Conservation (phyloP, 352 stramenopile species). For the Peronosclerospora sorghi region DNA sequence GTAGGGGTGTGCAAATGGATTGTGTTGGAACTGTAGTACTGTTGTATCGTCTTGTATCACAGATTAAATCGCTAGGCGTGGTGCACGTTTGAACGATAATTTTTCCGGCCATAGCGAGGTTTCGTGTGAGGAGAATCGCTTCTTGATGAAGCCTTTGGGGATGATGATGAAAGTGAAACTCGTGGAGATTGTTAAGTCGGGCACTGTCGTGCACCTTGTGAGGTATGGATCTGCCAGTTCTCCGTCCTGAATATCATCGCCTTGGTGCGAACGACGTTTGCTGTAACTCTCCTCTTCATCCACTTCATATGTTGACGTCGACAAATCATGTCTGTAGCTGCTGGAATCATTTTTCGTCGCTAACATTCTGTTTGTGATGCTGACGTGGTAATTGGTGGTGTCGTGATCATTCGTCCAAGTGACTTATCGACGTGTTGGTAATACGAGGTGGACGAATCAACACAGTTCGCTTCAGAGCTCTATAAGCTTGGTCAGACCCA, state of each 20-base stretch:
- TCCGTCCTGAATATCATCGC: background rate
- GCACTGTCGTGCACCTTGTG: no score
- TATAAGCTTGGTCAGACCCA: constrained; percentile 22
- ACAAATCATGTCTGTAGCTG: constrained; percentile 2
- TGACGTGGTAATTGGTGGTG: background rate
- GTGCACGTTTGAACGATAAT: constrained; percentile 58
- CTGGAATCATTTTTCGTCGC: no score
- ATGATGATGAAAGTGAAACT: no score
- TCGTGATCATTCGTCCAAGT: background rate
- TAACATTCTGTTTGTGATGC: constrained; percentile 9
- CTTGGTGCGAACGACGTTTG: constrained; percentile 5
- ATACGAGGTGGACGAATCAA: constrained; percentile 33
- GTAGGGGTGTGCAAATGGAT: constrained; percentile 12
- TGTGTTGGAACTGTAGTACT: constrained; percentile 6
- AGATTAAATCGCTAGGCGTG: constrained; percentile 2
- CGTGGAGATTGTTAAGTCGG: no score
- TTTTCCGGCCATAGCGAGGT: constrained; percentile 53
- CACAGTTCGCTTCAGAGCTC: constrained; percentile 39
- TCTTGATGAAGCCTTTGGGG: no score
- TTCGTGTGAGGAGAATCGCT: constrained; percentile 36
- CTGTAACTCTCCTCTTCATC: constrained; percentile 8
- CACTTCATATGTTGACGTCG: constrained; percentile 3
- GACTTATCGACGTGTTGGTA: constrained; percentile 4
- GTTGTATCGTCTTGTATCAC: no score
- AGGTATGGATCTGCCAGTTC: no score